Evolutionary conservation across 2,329 filamentous ascomycete species (phyloP), one percentile per base, ranked within the genome.

Genomic region (Clonostachys byssicola): DNA sequence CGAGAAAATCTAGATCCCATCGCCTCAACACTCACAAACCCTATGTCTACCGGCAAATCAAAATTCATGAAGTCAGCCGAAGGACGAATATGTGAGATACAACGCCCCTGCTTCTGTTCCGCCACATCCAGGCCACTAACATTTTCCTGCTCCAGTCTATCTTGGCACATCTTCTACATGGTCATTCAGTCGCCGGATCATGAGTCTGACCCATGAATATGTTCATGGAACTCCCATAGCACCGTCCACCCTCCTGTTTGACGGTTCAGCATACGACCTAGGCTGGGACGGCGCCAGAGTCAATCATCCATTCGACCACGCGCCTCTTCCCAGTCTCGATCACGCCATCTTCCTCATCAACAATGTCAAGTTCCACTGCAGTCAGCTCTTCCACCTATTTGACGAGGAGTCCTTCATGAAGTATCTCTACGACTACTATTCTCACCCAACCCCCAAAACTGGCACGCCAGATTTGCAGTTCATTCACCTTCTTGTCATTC

Each of bases 101-200:
- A 10, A 30, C 23, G 23, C 23, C 23, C 23, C 8, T 30, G 23
- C 23, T 30, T 30, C 23, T 30, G 3, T 30, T 30, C 23, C 23
- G 23, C 23, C 23, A 30, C 8, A 30, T 9, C 23, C 23, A 30
- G 23, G 23, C 23, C 23, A 10, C 23, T 30, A 10, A 30, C 23
- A 4, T 30, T 30, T 10, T 30, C 23, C 23, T 30, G 23, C 23
- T 30, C 23, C 17, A 78, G 74, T 68, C 47, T 80, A 78, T 48
- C 64, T 80, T 9, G 77, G 76, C 2, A 75, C 74, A 3, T 79
- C 76, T 0, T 80, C 77, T 2, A 80, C 77, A 42, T 80, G 77
- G 77, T 74, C 75, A 0, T 80, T 80, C 44, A 69, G 69, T 23
- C 64, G 75, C 8, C 68, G 72, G 16, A 67, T 78, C 2, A 60